Evolutionary conservation across 1,284 basidiomycete species (phyloP).

Genomic region (Lentinula novae-zelandiae): DNA sequence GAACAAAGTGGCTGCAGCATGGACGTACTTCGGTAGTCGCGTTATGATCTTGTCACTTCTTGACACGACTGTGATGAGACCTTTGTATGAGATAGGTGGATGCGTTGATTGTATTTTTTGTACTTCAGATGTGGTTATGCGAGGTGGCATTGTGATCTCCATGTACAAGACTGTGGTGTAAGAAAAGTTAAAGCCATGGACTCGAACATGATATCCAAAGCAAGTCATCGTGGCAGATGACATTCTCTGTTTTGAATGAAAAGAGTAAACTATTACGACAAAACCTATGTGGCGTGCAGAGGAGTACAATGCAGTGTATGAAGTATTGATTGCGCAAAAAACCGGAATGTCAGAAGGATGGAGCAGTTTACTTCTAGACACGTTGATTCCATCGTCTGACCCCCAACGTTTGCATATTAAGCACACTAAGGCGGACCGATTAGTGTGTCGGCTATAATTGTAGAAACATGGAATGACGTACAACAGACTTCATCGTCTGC

Average conservation of each 20-base stretch:
- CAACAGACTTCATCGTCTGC: slow-evolving; percentile 28
- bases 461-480: slow-evolving; percentile 6
- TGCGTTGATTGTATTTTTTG: no score
- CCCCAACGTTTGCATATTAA: not conserved
- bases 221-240: not conserved
- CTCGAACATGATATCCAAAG: slow-evolving; percentile 23
- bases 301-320: not conserved
- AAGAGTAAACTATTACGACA: slow-evolving; percentile 2
- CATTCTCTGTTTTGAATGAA: not conserved
- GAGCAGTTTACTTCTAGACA: not conserved
- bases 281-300: not conserved
- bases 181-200: no score
- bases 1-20: not conserved
- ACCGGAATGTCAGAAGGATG: not conserved
- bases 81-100: no score
- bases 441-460: not conserved
- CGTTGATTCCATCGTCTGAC: not conserved
- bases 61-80: no score
- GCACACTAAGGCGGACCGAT: not conserved
- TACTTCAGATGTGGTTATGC: no score
- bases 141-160: no score
- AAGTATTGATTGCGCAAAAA: not conserved
- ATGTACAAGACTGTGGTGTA: no score
- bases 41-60: no score
- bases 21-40: slow-evolving; percentile 44